Evolutionary conservation across 805 yeast species (phyloP), one percentile per base, ranked within the genome.

Genomic region (Alloascoidea africana): DNA sequence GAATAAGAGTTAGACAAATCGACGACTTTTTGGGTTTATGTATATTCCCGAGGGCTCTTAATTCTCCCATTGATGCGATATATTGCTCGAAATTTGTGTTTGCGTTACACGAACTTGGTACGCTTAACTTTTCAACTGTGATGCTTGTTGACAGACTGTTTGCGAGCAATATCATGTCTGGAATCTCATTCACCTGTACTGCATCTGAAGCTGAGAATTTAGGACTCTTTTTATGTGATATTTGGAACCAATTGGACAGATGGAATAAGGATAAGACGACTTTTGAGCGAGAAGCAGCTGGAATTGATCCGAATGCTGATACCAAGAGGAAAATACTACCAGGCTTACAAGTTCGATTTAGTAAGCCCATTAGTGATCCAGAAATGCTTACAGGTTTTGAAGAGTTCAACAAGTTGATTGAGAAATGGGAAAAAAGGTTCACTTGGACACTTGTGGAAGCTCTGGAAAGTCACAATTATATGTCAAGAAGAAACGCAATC

Each of bases 61-160:
- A 79, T 44, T 82, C 96, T 0, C 74, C 93, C 0, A 70, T 77
- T 43, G 96, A 86, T 58, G 94, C 96, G 0, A 62, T 80, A 0
- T 87, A 60, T 50, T 56, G 75, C 27, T 72, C 81, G 0, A 62
- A 65, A 39, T 83, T 86, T 48, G 43, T 85, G 5, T 65, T 72
- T 40, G 57, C 63, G 34, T 46, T 75, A 14, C 72, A 76, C 39
- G 51, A 57, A 0, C 42, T 53, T 0, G 64, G 64, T 2, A 58
- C 59, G 14, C 46, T 54, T 5, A 58, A 66, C 15, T 61, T 61
- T 34, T 53, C 60, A 2, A 41, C 75, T 2, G 41, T 68, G 16
- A 42, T 43, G 4, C 43, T 70, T 2, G 49, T 71, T 18, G 63
- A 71, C 27, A 53, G 52, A 14, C 55, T 85, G 16, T 66, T 84